These are phyloP conservation scores for Trichoderma brevicompactum DNA, from an alignment of 2,329 filamentous ascomycete species.

Conservation along the genomic window DNA sequence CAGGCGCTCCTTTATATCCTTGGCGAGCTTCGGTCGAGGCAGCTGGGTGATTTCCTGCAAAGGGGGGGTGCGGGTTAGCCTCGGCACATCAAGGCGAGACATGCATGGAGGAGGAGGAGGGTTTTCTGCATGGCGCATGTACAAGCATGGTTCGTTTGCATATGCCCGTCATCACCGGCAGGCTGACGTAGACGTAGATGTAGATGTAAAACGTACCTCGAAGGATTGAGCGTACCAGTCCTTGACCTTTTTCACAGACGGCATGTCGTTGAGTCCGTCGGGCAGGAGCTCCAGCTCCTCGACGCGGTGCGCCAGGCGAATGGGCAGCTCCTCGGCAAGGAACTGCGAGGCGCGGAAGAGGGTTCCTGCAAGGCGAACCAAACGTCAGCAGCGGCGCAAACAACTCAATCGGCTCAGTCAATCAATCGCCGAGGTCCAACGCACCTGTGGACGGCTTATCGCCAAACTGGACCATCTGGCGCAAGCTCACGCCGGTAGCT, in stretches of 20 bases:
- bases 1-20: slow-evolving; percentile 79
- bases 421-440: slow-evolving; percentile 47
- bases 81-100: neutral
- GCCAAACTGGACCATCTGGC: slow-evolving; percentile 99
- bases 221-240: slow-evolving; percentile 99
- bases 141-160: neutral
- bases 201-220: slow-evolving; percentile 72
- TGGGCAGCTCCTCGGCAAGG: slow-evolving; percentile 95
- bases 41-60: slow-evolving; percentile 86
- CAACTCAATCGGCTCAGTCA: slow-evolving; percentile 70
- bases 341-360: slow-evolving; percentile 98
- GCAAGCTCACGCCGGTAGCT: slow-evolving; percentile 90
- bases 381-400: slow-evolving; percentile 43
- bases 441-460: slow-evolving; percentile 88
- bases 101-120: no score
- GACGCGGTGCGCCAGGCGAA: slow-evolving; percentile 92
- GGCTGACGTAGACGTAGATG: neutral
- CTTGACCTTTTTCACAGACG: slow-evolving; percentile 90
- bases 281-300: slow-evolving; percentile 91
- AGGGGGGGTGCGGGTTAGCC: slow-evolving; percentile 2
- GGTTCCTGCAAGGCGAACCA: slow-evolving; percentile 64
- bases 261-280: slow-evolving; percentile 97
- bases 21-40: slow-evolving; percentile 73
- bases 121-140: no score
- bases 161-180: neutral